Percentiles rank a stretch among this genome's conserved stretches.
Evolutionary conservation across 1,139 yeast species (phyloP).

Genomic region (Saccharomyces hybrid): DNA sequence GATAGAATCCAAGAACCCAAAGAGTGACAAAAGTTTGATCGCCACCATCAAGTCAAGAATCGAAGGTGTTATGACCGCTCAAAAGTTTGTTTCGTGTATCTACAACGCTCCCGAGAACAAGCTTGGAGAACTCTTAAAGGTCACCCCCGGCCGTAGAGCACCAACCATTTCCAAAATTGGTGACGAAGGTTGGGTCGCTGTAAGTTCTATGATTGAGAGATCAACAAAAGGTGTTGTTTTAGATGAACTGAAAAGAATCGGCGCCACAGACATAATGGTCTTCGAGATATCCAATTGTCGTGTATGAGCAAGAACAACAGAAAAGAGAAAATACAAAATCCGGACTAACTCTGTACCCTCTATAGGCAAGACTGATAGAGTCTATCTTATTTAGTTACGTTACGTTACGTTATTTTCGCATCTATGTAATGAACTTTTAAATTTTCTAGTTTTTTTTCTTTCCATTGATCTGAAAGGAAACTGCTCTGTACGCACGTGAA

Average conservation of each 20-base stretch:
- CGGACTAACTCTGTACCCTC: background rate
- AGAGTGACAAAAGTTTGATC: conserved; percentile 49
- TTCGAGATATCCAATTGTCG: conserved; percentile 88
- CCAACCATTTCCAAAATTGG: conserved; percentile 92
- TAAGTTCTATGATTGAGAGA: conserved; percentile 83
- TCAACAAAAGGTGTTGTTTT: conserved; percentile 68
- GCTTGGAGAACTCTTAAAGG: conserved; percentile 50
- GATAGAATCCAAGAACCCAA: conserved; percentile 62
- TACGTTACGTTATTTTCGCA: background rate
- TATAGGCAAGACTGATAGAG: background rate
- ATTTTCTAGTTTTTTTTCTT: background rate
- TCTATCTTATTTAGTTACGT: background rate
- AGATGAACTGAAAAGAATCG: conserved; percentile 71
- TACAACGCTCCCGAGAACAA: conserved; percentile 81
- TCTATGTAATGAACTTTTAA: background rate
- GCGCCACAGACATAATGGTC: conserved; percentile 86
- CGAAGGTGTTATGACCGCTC: conserved; percentile 92
- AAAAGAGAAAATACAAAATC: background rate
- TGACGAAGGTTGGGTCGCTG: conserved; percentile 86
- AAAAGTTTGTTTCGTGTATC: conserved; percentile 80
- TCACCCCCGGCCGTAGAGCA: conserved; percentile 95
- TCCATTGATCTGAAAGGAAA: background rate
- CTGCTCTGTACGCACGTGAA: background rate
- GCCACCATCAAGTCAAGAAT: conserved; percentile 68
- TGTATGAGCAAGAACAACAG: conserved; percentile 35